Evolutionary conservation across 2,329 filamentous ascomycete genomes (phyloP), one percentile per base, ranked within the genome.

Genomic region (Beauveria sp.): DNA sequence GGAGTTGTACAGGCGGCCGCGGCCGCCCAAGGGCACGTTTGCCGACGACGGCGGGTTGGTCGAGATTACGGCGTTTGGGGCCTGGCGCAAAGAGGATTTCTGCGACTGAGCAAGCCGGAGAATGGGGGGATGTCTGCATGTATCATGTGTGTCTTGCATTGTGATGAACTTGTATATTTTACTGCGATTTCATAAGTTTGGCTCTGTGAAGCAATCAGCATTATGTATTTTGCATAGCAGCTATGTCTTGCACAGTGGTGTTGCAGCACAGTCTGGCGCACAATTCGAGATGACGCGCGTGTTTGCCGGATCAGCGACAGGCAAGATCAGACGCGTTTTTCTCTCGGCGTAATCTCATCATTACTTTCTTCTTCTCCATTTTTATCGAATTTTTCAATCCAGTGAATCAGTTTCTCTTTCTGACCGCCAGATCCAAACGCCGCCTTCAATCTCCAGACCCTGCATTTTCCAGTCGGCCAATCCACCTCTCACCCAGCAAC

Each of bases 1-100:
- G 67, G 71, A 69, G 2, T 64, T 91, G 63, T 91, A 91, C 72
- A 67, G 65, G 34, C 72, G 22, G 22, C 42, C 54, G 43, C 42
- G 26, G 2, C 42, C 42, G 47, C 30, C 28, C 7, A 58, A 45
- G 53, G 47, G 50, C 24, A 75, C 24, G 45, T 54, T 34, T n/a
- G 22, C 42, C 2, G 71, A 75, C 45, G 43, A 58, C 5, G 55
- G 28, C n/a, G 45, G 45, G 14, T 12, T 46, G 45, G 34, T 40
- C 5, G 55, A 49, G 45, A 34, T 45, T 43, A 45, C 18, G 24
- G 5, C 40, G 18, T 28, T 42, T 46, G 53, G 30, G 5, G 38
- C 4, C 40, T 46, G 53, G n/a, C 24, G 24, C 22, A 24, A 56
- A 42, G 16, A n/a, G 20, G 42, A 52, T 28, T 52, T 52, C 16